Evolutionary conservation across 129 eudicot genomes (phyloP).

Genomic region (Flaveria linearis): DNA sequence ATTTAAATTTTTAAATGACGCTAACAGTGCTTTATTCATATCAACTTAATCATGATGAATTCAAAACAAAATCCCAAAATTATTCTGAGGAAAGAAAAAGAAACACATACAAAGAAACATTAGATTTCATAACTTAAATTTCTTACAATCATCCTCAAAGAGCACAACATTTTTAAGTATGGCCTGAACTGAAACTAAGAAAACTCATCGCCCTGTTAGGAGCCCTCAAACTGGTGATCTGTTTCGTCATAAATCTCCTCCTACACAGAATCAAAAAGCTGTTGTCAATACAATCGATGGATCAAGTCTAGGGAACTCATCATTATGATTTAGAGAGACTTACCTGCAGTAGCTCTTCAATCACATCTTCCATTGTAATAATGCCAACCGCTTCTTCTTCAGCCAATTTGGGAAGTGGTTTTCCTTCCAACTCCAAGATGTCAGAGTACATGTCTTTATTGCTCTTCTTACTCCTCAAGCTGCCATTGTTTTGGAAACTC

Average conservation of each 20-base stretch:
- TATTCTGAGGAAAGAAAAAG: not conserved
- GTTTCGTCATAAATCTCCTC: conserved; percentile 96
- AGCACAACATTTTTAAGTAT: no score
- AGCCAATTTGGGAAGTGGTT: conserved; percentile 68
- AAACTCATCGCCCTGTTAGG: conserved; percentile 37
- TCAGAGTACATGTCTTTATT: conserved; percentile 76
- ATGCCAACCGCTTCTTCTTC: conserved; percentile 93
- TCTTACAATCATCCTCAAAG: no score
- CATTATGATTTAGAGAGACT: not conserved
- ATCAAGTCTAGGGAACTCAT: not conserved
- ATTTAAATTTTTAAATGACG: not conserved
- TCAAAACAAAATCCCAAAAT: not conserved
- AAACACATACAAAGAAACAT: not conserved
- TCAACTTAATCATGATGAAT: not conserved
- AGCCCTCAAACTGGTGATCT: conserved; percentile 79
- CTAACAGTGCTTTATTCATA: not conserved
- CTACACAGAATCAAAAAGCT: conserved; percentile 35
- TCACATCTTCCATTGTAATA: conserved; percentile 96
- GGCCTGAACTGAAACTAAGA: not conserved
- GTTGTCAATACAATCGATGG: not conserved
- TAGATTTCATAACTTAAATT: not conserved
- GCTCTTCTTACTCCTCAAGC: conserved; percentile 71
- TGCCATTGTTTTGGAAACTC: conserved; percentile 65
- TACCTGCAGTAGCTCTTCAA: conserved; percentile 67
- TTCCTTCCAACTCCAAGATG: conserved; percentile 69